Percentiles rank a stretch among this genome's conserved stretches.
These are phyloP conservation scores for Fusarium nanum DNA, from an alignment of 2,329 filamentous ascomycete genomes.

Conservation along the genomic window DNA sequence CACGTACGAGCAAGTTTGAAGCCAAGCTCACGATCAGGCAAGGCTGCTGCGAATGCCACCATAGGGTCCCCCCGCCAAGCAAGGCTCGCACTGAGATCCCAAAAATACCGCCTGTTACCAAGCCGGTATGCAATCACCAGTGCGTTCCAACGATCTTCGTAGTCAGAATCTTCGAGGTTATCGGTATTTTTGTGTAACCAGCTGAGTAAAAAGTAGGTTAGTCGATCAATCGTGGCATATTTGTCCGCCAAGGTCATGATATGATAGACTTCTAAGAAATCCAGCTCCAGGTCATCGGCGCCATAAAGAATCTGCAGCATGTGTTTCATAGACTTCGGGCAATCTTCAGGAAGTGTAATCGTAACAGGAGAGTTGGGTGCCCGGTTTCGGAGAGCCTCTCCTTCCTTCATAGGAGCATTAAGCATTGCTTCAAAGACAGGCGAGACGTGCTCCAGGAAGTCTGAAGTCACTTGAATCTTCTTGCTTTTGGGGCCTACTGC, in stretches of 20 bases:
- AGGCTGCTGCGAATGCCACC: too few relatives aligned
- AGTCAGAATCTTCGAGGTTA: too few relatives aligned
- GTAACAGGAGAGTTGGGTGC: fast-evolving
- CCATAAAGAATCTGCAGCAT: background rate
- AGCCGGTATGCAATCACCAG: too few relatives aligned
- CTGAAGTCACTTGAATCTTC: background rate
- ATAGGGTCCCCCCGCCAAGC: too few relatives aligned
- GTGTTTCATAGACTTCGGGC: fast-evolving
- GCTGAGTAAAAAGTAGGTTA: too few relatives aligned
- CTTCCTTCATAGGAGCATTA: background rate
- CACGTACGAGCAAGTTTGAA: background rate
- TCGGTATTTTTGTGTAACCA: too few relatives aligned
- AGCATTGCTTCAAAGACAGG: constrained; percentile 10
- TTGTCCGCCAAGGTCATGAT: background rate
- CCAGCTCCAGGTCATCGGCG: too few relatives aligned
- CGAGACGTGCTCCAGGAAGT: background rate
- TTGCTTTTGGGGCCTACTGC: background rate
- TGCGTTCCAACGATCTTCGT: too few relatives aligned
- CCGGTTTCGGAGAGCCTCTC: background rate
- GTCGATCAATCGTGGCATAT: background rate
- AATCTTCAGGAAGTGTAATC: background rate
- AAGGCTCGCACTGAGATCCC: too few relatives aligned
- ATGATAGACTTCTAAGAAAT: too few relatives aligned
- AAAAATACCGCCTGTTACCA: too few relatives aligned
- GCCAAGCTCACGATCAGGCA: background rate